Evolutionary conservation across 1,284 basidiomycete species (phyloP).

Genomic region (Megacollybia platyphylla): DNA sequence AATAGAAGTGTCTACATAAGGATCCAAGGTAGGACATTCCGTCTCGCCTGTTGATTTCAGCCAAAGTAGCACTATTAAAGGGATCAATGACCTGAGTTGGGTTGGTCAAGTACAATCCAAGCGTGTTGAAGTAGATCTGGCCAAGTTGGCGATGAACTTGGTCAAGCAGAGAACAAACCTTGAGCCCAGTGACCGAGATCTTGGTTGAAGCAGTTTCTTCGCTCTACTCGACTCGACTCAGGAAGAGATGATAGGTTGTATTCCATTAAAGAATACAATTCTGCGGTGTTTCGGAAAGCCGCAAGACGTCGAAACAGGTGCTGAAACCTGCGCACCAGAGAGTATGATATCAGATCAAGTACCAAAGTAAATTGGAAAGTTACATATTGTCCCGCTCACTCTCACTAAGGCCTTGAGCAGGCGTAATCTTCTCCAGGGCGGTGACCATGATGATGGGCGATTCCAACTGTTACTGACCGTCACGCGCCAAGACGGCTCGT

Average conservation of each 20-base stretch:
- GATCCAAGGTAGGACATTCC: conserved; percentile 26
- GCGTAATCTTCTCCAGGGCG: neutral
- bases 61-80: neutral
- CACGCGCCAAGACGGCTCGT: no score
- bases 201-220: conserved; percentile 18
- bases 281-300: conserved; percentile 29
- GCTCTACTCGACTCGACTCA: conserved; percentile 10
- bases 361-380: no score
- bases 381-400: neutral
- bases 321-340: conserved; percentile 15
- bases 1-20: conserved; percentile 31
- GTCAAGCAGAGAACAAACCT: neutral
- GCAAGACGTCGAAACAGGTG: conserved; percentile 33
- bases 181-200: conserved; percentile 35
- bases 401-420: neutral
- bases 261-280: conserved; percentile 27
- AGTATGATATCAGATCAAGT: no score
- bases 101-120: conserved; percentile 35
- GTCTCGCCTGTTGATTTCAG: conserved; percentile 9
- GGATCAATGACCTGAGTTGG: conserved; percentile 22
- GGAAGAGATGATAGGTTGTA: conserved; percentile 13
- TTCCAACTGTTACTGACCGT: no score
- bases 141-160: no score
- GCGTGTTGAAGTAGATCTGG: conserved; percentile 24
- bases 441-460: neutral